Conservation (phyloP, 2,329 filamentous ascomycete genomes). For the Diaporthe sp. region DNA sequence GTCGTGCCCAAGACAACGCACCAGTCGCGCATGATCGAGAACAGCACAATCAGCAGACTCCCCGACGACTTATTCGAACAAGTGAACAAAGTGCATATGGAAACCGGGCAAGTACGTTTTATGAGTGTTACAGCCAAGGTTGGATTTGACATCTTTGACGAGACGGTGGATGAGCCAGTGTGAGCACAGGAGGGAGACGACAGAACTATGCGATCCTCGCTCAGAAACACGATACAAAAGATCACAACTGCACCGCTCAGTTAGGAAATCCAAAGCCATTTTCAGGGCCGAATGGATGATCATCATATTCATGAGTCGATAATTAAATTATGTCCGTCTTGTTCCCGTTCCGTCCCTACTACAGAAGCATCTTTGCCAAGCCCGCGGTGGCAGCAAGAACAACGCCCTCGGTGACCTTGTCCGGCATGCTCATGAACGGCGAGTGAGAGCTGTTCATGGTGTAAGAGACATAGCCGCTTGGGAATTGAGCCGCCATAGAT, state of each 20-base stretch:
- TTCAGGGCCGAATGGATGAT: not conserved
- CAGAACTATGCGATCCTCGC: not conserved
- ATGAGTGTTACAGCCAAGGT: not conserved
- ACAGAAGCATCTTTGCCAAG: not conserved
- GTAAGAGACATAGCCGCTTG: conserved; percentile 27
- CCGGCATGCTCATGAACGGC: conserved; percentile 33
- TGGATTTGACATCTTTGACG: not conserved
- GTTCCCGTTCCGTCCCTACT: too few relatives aligned
- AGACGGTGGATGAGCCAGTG: not conserved
- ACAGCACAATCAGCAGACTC: not conserved
- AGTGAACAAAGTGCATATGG: not conserved
- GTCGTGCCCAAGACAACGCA: conserved; percentile 30
- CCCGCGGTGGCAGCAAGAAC: conserved; percentile 27
- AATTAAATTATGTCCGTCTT: not conserved
- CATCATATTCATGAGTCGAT: not conserved
- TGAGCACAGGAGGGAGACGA: too few relatives aligned
- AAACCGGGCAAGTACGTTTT: not conserved
- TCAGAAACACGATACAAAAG: not conserved
- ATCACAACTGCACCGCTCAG: too few relatives aligned
- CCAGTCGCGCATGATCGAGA: conserved; percentile 18
- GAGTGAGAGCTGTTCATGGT: conserved; percentile 36
- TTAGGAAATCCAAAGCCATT: not conserved
- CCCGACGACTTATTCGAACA: not conserved
- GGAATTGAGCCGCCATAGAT: conserved; percentile 33
- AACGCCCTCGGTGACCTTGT: conserved; percentile 28